These are phyloP conservation scores for Prillingera fragicola DNA, from an alignment of 1,284 basidiomycete genomes.

Conservation along the genomic window DNA sequence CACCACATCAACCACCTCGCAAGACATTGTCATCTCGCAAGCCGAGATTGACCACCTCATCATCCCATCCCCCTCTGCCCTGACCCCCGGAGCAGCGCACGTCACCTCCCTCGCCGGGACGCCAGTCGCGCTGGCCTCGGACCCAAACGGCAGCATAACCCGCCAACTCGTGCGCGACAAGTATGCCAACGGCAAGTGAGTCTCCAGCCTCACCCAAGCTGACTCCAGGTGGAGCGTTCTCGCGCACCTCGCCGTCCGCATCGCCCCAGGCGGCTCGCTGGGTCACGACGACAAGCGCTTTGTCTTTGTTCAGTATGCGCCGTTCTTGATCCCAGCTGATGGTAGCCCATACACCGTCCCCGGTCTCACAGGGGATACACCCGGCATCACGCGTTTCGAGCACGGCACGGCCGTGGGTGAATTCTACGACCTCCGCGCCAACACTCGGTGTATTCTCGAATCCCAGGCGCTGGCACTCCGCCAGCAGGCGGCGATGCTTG, in stretches of 20 bases:
- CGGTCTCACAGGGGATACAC: not conserved
- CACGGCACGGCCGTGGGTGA: constrained; percentile 4
- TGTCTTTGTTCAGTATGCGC: constrained; percentile 6
- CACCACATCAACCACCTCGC: not conserved
- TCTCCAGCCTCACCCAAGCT: not conserved
- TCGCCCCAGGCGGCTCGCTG: constrained; percentile 5
- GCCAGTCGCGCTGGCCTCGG: not conserved
- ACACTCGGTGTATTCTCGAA: constrained; percentile 11
- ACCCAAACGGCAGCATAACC: constrained; percentile 3
- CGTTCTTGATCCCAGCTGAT: not conserved
- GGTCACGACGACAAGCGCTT: constrained; percentile 12
- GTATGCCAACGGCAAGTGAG: constrained; percentile 10
- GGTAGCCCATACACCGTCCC: constrained; percentile 1
- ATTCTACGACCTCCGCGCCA: constrained; percentile 11
- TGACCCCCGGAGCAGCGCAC: not conserved
- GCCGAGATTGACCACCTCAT: constrained; percentile 4
- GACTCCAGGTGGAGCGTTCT: constrained; percentile 8
- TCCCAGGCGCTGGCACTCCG: constrained; percentile 1
- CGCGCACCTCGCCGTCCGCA: constrained; percentile 6
- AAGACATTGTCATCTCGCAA: constrained; percentile 3
- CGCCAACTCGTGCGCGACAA: constrained; percentile 10
- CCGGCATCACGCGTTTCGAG: constrained; percentile 12
- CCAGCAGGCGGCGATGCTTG: not conserved
- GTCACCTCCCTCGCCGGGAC: not conserved
- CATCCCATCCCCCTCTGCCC: not conserved